A percentile compares a stretch with the other conserved stretches of the same genome.
These are phyloP conservation scores for Verbascum thapsus DNA, from an alignment of 257 asterid species.

Conservation along the genomic window DNA sequence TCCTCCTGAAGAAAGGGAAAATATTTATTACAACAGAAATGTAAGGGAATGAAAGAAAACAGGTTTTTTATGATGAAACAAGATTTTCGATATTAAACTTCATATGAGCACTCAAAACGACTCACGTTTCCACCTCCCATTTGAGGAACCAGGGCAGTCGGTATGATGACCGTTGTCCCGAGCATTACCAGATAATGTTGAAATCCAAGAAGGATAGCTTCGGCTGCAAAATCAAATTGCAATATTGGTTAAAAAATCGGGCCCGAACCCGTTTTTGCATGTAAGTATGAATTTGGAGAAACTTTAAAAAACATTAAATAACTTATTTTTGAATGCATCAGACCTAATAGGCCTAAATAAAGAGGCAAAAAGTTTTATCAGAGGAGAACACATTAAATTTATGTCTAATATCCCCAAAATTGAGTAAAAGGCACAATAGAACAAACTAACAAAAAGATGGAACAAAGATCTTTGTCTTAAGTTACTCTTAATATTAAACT, in stretches of 20 bases:
- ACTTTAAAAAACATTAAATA: background rate
- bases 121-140: slow-evolving; percentile 96
- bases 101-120: slow-evolving; percentile 13
- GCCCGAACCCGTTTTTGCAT: background rate
- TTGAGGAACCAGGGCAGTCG: slow-evolving; percentile 85
- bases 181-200: slow-evolving; percentile 90
- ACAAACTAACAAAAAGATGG: slow-evolving; percentile 4
- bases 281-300: background rate
- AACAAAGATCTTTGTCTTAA: background rate
- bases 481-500: background rate
- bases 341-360: background rate
- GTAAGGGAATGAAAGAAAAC: background rate
- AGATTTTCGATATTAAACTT: background rate
- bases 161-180: slow-evolving; percentile 76
- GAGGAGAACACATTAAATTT: background rate
- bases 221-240: slow-evolving; percentile 57
- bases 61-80: background rate
- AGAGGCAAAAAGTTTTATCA: background rate
- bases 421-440: background rate
- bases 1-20: slow-evolving; percentile 55
- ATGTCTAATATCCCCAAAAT: background rate
- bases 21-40: background rate
- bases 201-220: slow-evolving; percentile 88
- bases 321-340: background rate
- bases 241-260: background rate